Evolutionary conservation across 148 eudicot species (phyloP).

Genomic region (Rhododendron williamsianum): DNA sequence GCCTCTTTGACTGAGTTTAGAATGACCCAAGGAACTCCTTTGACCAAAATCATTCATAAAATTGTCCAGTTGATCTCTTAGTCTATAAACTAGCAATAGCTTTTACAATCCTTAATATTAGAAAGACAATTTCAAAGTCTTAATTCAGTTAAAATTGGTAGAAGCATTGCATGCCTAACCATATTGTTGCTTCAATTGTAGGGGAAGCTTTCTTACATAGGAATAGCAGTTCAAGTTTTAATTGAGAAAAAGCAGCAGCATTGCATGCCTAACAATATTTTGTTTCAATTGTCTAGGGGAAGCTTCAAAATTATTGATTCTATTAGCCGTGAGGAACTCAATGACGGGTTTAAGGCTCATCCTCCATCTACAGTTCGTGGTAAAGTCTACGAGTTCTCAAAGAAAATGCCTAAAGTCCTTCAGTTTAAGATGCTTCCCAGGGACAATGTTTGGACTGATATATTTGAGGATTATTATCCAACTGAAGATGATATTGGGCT

Average conservation of each 20-base stretch:
- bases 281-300: constrained; percentile 49
- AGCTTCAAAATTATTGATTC: constrained; percentile 30
- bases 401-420: constrained; percentile 45
- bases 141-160: background rate
- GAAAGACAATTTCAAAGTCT: background rate
- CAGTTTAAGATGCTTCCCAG: constrained; percentile 42
- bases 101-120: background rate
- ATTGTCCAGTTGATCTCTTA: background rate
- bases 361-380: constrained; percentile 43
- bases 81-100: background rate
- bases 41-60: background rate
- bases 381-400: constrained; percentile 37
- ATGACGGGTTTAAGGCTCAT: constrained; percentile 41
- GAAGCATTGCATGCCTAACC: background rate
- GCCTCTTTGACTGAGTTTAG: background rate
- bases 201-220: background rate
- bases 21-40: background rate
- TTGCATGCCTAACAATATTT: background rate
- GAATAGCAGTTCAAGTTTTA: background rate
- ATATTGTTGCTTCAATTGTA: background rate
- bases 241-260: background rate
- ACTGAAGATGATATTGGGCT: constrained; percentile 46
- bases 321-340: constrained; percentile 1
- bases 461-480: constrained; percentile 45
- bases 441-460: constrained; percentile 21